These are phyloP conservation scores for Cadophora luteo-olivacea DNA, from an alignment of 2,329 filamentous ascomycete genomes.

Conservation along the genomic window DNA sequence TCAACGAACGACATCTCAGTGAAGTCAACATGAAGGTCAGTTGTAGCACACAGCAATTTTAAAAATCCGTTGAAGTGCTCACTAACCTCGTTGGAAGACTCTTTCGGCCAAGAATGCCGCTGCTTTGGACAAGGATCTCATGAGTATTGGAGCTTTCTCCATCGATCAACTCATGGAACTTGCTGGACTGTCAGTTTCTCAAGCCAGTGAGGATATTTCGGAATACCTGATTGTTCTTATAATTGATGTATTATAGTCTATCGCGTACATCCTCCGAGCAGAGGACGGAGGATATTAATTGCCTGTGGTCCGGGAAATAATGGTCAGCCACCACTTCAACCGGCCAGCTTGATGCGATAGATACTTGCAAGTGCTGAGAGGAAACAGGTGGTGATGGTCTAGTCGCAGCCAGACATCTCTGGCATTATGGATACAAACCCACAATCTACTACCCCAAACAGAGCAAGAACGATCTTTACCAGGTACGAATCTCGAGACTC, in stretches of 20 bases:
- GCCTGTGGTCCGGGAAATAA: constrained; percentile 89
- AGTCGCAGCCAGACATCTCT: constrained; percentile 89
- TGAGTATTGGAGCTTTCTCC: constrained; percentile 87
- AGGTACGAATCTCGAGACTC: constrained; percentile 56
- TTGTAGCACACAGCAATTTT: too few relatives aligned
- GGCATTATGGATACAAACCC: constrained; percentile 89
- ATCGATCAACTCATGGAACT: constrained; percentile 75
- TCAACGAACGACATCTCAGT: neutral
- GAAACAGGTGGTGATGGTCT: constrained; percentile 84
- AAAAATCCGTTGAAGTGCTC: too few relatives aligned
- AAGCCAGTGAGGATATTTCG: constrained; percentile 68
- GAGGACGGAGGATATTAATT: constrained; percentile 77
- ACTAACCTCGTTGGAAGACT: too few relatives aligned
- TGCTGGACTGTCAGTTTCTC: constrained; percentile 89
- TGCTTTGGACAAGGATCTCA: constrained; percentile 90
- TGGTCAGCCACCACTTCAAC: constrained; percentile 50
- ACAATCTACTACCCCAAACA: constrained; percentile 93
- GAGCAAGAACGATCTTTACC: constrained; percentile 87
- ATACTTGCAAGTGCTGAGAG: neutral
- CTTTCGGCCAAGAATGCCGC: constrained; percentile 87
- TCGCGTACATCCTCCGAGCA: constrained; percentile 76
- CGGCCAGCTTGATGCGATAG: too few relatives aligned
- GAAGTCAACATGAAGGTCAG: constrained; percentile 29
- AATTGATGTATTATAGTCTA: constrained; percentile 65
- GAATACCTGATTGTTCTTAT: neutral